Evolutionary conservation across 495 filamentous ascomycete genomes (phyloP), one percentile per base, ranked within the genome.

Genomic region (Aspergillus bridgeri): DNA sequence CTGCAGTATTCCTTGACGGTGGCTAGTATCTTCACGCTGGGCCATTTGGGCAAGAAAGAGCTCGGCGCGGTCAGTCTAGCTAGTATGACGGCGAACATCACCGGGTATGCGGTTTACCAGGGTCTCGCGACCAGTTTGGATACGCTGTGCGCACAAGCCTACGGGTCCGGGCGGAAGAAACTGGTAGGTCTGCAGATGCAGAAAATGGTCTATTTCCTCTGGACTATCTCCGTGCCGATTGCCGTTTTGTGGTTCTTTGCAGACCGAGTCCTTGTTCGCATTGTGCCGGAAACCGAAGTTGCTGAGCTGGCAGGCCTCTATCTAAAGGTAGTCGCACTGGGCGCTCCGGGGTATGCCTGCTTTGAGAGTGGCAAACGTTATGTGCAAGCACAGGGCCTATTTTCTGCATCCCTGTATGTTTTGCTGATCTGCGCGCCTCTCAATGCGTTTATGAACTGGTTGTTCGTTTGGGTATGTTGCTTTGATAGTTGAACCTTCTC

Each of bases 281-380:
- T 91, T 53, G 81, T 91, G 0, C 86, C 86, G 5, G 86, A 91
- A 58, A 73, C 74, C 13, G 79, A 87, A 44, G 82, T 86, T 2
- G 86, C 86, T 3, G 27, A 62, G 11, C 71, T 89, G 62, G 88
- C 88, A 2, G 88, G 86, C 20, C 73, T 76, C 18, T 91, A 90
- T 60, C 68, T 91, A 47, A 86, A 83, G 54, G 74, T 90, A 42
- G 78, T 88, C 20, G 73, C 88, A 21, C 51, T 87, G 21, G 88
- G 88, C 13, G 78, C 86, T 8, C 88, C 88, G 8, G 88, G 84
- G 8, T 89, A 87, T 64, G 87, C 86, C 11, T 79, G 73, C 21
- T 91, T 91, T 61, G 88, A 91, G 65, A 83, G 81, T 58, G 83
- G 81, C 18, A 91, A 91, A 64, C 80, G 88, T 24, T 91, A 86